Base-by-base conservation (phyloP, 1,139 yeast species). In the Geotrichum australiense region DNA sequence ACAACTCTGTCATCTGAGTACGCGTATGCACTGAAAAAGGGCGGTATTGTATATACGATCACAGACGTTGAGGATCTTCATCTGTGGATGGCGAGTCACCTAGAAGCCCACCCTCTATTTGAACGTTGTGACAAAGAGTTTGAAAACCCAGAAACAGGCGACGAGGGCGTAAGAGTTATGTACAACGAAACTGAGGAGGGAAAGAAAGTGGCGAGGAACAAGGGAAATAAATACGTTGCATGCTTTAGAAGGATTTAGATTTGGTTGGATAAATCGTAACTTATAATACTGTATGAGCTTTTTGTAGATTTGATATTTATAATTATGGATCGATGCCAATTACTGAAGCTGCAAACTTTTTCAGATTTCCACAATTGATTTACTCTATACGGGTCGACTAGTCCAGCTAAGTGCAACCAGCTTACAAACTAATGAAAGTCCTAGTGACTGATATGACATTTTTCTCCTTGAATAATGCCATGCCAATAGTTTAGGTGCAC, bases 11-110 rank as follows among this genome's bases (percentile, higher is more conserved):
- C 87, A 45, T 76, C 93, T 26, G 98, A 91, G 61, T 91, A 91
- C 58, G 98, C 98, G 3, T 93, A 77, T 58, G 94, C 82, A 7
- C 70, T 91, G 55, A 76, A 70, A 53, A 94, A 85, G 47, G 94
- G 86, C 23, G 99, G 98, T 3, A 68, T 89, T 14, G 65, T 89
- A 22, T 93, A 91, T 62, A 91, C 98, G 2, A 91, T 91, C 53
- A 93, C 99, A 1, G 99, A 91, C 61, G 99, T 91, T 36, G 73
- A 80, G 56, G 98, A 91, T 61, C 69, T 93, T 51, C 97, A 91
- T 61, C 69, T 79, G 29, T 91, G 99, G 99, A 91, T 91, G 98
- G 95, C 80, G 16, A 73, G 76, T 55, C 98, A 93, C 63, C 66
- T 91, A 47, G 89, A 82, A 42, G 83, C 74, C 45, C 99, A 91